Evolutionary conservation across 352 stramenopile genomes (phyloP).

Genomic region (Labyrinthula sp.): DNA sequence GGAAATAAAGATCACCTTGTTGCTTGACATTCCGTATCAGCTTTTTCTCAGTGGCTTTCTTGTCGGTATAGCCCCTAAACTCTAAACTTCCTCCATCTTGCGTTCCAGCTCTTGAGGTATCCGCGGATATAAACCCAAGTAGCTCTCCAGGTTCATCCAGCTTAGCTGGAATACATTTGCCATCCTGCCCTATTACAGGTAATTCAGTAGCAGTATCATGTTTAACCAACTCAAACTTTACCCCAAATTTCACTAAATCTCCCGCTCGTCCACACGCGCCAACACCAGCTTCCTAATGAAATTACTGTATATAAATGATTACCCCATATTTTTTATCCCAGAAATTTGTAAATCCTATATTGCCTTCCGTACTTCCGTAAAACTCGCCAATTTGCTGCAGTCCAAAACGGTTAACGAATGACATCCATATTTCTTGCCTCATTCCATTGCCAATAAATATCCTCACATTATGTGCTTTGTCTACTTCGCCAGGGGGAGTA

Average conservation of each 20-base stretch:
- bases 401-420: conserved; percentile 57
- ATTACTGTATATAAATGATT: no score
- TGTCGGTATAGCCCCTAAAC: conserved; percentile 50
- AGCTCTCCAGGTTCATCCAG: conserved; percentile 33
- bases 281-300: no score
- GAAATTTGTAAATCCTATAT: conserved; percentile 53
- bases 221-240: conserved; percentile 45
- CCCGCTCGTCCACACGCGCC: conserved; percentile 49
- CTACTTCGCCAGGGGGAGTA: background rate
- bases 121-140: conserved; percentile 44
- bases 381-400: conserved; percentile 64
- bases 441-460: conserved; percentile 66
- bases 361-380: conserved; percentile 65
- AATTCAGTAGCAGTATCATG: conserved; percentile 51
- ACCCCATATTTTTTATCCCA: no score
- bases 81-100: no score
- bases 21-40: conserved; percentile 51
- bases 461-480: conserved; percentile 31
- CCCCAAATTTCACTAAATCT: conserved; percentile 39
- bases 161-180: conserved; percentile 34
- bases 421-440: conserved; percentile 55
- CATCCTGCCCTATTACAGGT: conserved; percentile 41
- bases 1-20: conserved; percentile 56
- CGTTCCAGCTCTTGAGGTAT: no score
- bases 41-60: conserved; percentile 51